phyloP scores from a whole-genome alignment of 176 grass and related monocot genomes.

The Hyparrhenia diplandra region DNA sequence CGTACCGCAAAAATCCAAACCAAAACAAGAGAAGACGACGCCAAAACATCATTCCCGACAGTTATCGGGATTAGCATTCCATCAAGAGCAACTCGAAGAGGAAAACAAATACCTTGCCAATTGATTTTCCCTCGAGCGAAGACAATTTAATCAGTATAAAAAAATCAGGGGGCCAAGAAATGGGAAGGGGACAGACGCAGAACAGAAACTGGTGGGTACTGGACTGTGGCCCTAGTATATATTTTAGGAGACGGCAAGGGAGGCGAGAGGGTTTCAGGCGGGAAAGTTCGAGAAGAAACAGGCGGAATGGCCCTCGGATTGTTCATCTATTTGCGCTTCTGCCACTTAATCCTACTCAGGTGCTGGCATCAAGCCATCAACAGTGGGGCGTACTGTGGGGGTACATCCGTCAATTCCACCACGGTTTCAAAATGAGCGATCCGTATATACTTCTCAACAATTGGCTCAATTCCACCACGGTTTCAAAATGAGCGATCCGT shows the following conservation, averaged over 20 bases:
- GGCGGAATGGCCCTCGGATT: neutral
- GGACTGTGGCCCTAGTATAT: neutral
- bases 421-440: no score
- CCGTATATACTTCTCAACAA: no score
- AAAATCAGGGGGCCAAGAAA: neutral
- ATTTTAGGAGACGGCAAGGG: constrained; percentile 1
- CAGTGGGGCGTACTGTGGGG: neutral
- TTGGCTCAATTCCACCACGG: no score
- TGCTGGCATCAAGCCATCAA: neutral
- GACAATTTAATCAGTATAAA: neutral
- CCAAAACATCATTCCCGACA: neutral
- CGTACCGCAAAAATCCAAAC: neutral
- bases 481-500: neutral
- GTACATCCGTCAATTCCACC: neutral
- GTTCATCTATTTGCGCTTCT: neutral
- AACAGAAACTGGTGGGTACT: neutral
- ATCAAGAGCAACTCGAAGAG: neutral
- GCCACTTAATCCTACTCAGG: neutral
- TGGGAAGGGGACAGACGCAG: neutral
- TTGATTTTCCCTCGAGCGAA: neutral
- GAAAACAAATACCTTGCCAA: neutral
- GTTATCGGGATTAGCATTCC: neutral
- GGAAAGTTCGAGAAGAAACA: constrained; percentile 23
- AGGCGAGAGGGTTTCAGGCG: constrained; percentile 38
- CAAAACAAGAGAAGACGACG: neutral